A percentile compares a stretch with the other conserved stretches of the same genome.
These are phyloP conservation scores for Pyricularia sp. DNA, from an alignment of 2,329 filamentous ascomycete genomes.

Conservation along the genomic window DNA sequence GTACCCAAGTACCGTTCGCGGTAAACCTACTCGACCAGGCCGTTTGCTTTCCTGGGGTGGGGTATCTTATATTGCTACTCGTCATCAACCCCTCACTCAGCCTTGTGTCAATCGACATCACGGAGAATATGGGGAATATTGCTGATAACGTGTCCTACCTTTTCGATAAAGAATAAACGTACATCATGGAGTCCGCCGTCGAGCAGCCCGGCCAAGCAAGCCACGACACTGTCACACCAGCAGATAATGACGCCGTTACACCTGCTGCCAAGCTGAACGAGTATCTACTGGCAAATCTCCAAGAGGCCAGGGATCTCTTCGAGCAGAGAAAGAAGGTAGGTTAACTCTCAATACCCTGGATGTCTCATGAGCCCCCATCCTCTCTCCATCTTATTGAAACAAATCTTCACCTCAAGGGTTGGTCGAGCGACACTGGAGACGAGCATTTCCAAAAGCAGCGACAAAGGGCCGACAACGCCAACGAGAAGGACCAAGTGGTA, in stretches of 20 bases:
- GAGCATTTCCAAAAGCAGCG: constrained; percentile 30
- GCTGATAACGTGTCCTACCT: too few species aligned
- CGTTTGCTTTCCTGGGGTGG: too few species aligned
- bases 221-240: neutral
- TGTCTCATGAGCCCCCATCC: neutral
- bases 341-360: too few species aligned
- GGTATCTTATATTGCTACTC: too few species aligned
- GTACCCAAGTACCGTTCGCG: too few species aligned
- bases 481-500: constrained; percentile 8
- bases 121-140: too few species aligned
- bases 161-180: neutral
- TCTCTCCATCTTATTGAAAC: neutral
- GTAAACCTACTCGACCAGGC: too few species aligned
- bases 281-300: neutral
- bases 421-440: constrained; percentile 32
- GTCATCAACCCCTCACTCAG: too few species aligned
- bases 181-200: neutral
- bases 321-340: neutral
- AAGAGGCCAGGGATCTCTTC: neutral
- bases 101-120: too few species aligned
- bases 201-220: neutral
- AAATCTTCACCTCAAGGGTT: constrained; percentile 27
- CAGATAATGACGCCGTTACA: neutral
- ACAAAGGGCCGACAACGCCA: constrained; percentile 18
- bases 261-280: neutral